Percentiles rank a stretch among this genome's conserved stretches.
phyloP scores from a whole-genome alignment of 257 asterid genomes.

The Thymus quinquecostatus region DNA sequence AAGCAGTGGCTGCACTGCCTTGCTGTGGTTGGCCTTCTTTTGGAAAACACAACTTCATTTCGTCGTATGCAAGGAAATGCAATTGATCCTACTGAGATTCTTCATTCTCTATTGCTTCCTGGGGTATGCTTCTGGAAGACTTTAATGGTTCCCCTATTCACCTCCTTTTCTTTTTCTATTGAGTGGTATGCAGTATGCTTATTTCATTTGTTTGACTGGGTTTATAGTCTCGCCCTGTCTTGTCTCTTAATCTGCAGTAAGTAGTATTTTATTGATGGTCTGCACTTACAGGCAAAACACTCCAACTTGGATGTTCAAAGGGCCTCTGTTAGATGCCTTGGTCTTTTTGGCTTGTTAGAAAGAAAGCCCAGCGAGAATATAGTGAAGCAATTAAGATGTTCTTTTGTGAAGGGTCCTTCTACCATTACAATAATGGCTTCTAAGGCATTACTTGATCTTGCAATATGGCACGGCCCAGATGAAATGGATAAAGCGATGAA shows the following conservation, averaged over 20 bases:
- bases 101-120: slow-evolving; percentile 84
- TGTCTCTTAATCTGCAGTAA: slow-evolving; percentile 21
- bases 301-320: slow-evolving; percentile 87
- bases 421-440: slow-evolving; percentile 62
- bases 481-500: slow-evolving; percentile 81
- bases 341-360: slow-evolving; percentile 85
- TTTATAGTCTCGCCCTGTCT: slow-evolving; percentile 10
- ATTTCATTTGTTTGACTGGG: background rate
- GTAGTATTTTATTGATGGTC: slow-evolving; percentile 25
- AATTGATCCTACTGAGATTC: slow-evolving; percentile 76
- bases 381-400: slow-evolving; percentile 71
- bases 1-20: slow-evolving; percentile 94
- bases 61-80: slow-evolving; percentile 68
- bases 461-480: slow-evolving; percentile 84
- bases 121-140: slow-evolving; percentile 59
- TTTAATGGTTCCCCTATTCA: background rate
- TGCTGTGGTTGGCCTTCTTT: slow-evolving; percentile 76
- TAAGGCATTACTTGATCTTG: slow-evolving; percentile 92
- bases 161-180: background rate
- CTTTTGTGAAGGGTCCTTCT: slow-evolving; percentile 68
- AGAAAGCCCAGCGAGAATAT: slow-evolving; percentile 65
- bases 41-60: slow-evolving; percentile 77
- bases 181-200: slow-evolving; percentile 10
- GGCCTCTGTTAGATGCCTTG: slow-evolving; percentile 89
- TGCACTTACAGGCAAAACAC: slow-evolving; percentile 77